A percentile compares a stretch with the other conserved stretches of the same genome.
Evolutionary conservation across 2,329 filamentous ascomycete genomes (phyloP).

Genomic region (Venturia oleaginea): DNA sequence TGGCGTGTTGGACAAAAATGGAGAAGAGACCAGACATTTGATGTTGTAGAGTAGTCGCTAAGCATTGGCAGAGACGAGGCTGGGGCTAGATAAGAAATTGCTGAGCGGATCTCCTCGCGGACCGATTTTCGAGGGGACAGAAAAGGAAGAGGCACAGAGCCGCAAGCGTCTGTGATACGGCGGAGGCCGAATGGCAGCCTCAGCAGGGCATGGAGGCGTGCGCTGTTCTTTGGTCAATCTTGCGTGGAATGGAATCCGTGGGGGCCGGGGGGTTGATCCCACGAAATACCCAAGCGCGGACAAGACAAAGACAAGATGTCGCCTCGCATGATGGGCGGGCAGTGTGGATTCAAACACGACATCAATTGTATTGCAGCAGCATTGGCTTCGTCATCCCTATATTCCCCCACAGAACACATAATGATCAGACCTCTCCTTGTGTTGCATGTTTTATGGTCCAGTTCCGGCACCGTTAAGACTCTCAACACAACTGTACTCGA

Average conservation of each 20-base stretch:
- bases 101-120: background rate
- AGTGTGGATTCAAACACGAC: background rate
- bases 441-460: background rate
- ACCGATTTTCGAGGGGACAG: background rate
- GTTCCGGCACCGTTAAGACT: background rate
- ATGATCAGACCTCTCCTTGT: background rate
- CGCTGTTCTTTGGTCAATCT: background rate
- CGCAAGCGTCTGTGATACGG: background rate
- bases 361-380: background rate
- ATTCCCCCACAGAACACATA: background rate
- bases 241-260: background rate
- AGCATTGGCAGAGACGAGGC: conserved; percentile 5
- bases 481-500: background rate
- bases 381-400: background rate
- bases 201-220: background rate
- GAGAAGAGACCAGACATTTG: background rate
- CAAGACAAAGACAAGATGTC: background rate
- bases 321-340: background rate
- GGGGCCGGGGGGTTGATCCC: background rate
- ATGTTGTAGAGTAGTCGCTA: background rate
- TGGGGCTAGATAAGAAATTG: background rate
- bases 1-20: conserved; percentile 18
- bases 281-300: background rate
- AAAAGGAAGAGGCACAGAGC: conserved; percentile 5
- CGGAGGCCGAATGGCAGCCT: conserved; percentile 3